phyloP scores from a whole-genome alignment of 2,329 filamentous ascomycete genomes.

The Cladosporium sp. region DNA sequence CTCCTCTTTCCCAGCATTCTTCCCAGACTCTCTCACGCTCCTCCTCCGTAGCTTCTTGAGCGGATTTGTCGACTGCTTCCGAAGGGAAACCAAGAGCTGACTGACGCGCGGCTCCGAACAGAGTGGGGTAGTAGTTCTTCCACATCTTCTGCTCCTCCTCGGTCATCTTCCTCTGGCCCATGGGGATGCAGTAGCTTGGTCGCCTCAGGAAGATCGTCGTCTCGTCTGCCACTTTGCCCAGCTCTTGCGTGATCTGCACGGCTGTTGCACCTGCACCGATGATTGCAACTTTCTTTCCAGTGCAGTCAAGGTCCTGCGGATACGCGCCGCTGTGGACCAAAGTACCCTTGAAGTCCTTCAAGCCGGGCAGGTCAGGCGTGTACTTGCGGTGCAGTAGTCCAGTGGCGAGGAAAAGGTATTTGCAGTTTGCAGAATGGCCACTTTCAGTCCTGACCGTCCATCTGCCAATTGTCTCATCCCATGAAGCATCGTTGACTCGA shows the following conservation, averaged over 20 bases:
- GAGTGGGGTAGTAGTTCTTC: slow-evolving; percentile 37
- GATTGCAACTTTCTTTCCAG: slow-evolving; percentile 38
- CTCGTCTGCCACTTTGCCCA: slow-evolving; percentile 26
- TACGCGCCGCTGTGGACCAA: slow-evolving; percentile 39
- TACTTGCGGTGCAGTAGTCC: slow-evolving; percentile 37
- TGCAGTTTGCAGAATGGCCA: slow-evolving; percentile 26
- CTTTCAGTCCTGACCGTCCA: slow-evolving; percentile 51
- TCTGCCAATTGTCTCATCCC: slow-evolving; percentile 43
- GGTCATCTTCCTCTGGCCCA: slow-evolving; percentile 49
- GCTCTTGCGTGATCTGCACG: slow-evolving; percentile 36
- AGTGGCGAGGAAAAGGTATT: slow-evolving; percentile 36
- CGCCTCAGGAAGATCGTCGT: slow-evolving; percentile 62
- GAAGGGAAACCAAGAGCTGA: slow-evolving; percentile 43
- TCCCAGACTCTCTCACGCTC: slow-evolving; percentile 41
- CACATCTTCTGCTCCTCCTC: slow-evolving; percentile 48
- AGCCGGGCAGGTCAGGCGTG: slow-evolving; percentile 33
- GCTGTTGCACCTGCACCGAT: slow-evolving; percentile 42
- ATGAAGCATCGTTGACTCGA: slow-evolving; percentile 50
- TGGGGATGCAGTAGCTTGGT: slow-evolving; percentile 60
- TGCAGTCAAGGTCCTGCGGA: slow-evolving; percentile 32
- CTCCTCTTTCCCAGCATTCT: slow-evolving; percentile 35
- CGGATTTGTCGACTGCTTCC: slow-evolving; percentile 50
- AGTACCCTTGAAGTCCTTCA: slow-evolving; percentile 36
- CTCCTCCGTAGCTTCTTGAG: slow-evolving; percentile 23
- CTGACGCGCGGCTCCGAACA: slow-evolving; percentile 41